Evolutionary conservation across 2,329 filamentous ascomycete species (phyloP), one percentile per base, ranked within the genome.

Genomic region (Talaromyces sp.): DNA sequence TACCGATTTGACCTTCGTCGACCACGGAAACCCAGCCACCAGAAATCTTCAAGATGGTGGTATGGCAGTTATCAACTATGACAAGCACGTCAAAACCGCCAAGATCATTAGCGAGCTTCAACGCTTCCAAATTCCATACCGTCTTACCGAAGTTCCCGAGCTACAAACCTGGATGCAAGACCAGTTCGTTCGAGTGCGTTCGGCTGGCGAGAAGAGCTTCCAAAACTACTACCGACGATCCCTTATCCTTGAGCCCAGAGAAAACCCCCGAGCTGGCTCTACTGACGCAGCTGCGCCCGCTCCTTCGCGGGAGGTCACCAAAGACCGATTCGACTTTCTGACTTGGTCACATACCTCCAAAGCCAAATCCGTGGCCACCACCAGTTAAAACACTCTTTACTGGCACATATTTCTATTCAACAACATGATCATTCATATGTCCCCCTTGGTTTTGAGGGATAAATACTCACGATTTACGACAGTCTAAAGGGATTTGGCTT

Each of bases 61-160:
- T 29, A 85, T 92, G 72, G 88, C 88, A 0, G 91, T 98, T 36
- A 92, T 99, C 83, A 99, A 99, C 79, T 98, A 97, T 72, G 94
- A 98, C 83, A 98, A 98, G 80, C 93, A 98, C 76, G 91, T 89
- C 72, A 92, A 93, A 71, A 98, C 93, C 2, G 93, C 94, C 54
- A 95, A 93, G 79, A 96, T 98, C 74, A 96, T 99, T 72, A 91
- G 92, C 68, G 94, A 98, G 72, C 86, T 99, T 7, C 95, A 99
- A 77, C 89, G 93, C 19, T 98, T 98, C 81, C 95, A 99, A 78
- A 91, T 97, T 22, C 92, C 93, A 0, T 98, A 98, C 76, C 87
- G 90, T 6, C 85, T 99, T 19, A 85, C 86, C 1, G 90, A 95
- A 73, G 83, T 98, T 3, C 88, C 91, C 0, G 94, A 98, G 72